A percentile compares a stretch with the other conserved stretches of the same genome.
Conservation (phyloP, 2,329 filamentous ascomycete genomes). For the Beauveria varroae region DNA sequence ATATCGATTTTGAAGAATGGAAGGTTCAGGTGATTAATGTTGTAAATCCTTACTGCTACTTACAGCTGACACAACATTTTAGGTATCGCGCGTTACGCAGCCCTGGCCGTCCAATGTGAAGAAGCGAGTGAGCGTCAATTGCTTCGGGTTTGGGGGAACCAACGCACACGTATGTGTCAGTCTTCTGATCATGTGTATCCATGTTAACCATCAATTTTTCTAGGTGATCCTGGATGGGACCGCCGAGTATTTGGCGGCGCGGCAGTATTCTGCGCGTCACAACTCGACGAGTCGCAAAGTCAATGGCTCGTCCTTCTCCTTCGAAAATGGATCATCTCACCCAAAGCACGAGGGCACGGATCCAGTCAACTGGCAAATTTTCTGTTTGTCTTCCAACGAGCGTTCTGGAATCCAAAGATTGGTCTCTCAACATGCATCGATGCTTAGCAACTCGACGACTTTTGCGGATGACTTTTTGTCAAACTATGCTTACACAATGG, state of each 20-base stretch:
- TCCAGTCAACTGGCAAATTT: slow-evolving; percentile 26
- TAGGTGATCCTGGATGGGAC: slow-evolving; percentile 40
- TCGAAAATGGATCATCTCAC: slow-evolving; percentile 2
- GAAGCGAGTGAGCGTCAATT: slow-evolving; percentile 46
- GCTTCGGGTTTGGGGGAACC: slow-evolving; percentile 51
- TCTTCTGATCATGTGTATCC: too few relatives aligned
- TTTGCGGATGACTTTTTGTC: slow-evolving; percentile 20
- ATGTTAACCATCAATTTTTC: not conserved
- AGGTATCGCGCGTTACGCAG: slow-evolving; percentile 31
- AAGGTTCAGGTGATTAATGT: slow-evolving; percentile 34
- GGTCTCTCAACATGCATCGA: slow-evolving; percentile 26
- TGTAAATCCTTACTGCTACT: not conserved
- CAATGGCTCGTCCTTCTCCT: not conserved
- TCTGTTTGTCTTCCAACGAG: slow-evolving; percentile 37
- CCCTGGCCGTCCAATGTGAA: slow-evolving; percentile 37
- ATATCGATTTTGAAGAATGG: slow-evolving; percentile 39
- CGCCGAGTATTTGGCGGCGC: slow-evolving; percentile 27
- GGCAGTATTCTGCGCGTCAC: not conserved
- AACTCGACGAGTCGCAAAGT: not conserved
- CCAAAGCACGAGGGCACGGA: not conserved
- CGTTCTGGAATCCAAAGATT: slow-evolving; percentile 30
- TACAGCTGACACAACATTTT: slow-evolving; percentile 3
- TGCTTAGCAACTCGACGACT: slow-evolving; percentile 18
- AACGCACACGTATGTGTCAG: slow-evolving; percentile 39
- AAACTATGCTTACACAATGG: slow-evolving; percentile 40